These are phyloP conservation scores for Camellia sinensis DNA, from an alignment of 148 eudicot genomes.

Conservation along the genomic window DNA sequence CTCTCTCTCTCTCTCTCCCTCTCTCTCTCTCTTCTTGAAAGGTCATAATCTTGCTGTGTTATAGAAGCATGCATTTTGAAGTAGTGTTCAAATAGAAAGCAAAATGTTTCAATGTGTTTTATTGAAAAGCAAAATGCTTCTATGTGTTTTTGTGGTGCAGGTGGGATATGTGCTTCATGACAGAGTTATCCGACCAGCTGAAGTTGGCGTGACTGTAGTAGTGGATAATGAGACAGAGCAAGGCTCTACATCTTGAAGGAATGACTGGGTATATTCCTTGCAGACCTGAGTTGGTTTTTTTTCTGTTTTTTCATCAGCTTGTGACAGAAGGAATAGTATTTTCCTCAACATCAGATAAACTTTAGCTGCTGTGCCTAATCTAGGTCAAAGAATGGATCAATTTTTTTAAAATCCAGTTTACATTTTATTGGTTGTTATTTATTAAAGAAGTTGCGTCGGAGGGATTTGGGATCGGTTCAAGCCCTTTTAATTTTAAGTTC, in stretches of 20 bases:
- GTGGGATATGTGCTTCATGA: slow-evolving; percentile 77
- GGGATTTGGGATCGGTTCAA: not conserved
- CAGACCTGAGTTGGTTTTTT: not conserved
- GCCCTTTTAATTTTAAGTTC: not conserved
- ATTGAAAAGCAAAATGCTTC: not conserved
- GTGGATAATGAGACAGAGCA: slow-evolving; percentile 31
- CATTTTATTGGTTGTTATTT: not conserved
- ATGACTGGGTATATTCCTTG: not conserved
- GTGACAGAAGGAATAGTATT: slow-evolving; percentile 4
- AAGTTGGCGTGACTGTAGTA: slow-evolving; percentile 84
- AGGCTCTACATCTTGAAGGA: slow-evolving; percentile 28
- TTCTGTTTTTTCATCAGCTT: not conserved
- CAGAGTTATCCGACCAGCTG: slow-evolving; percentile 89
- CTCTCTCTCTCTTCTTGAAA: no score
- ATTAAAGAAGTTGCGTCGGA: not conserved
- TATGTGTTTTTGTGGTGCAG: slow-evolving; percentile 35
- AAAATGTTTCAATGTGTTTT: not conserved
- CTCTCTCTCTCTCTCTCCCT: not conserved
- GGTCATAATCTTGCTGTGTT: no score
- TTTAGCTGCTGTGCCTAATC: slow-evolving; percentile 23
- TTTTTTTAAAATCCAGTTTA: not conserved
- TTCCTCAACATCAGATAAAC: not conserved
- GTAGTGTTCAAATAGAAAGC: not conserved
- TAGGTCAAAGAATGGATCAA: slow-evolving; percentile 16
- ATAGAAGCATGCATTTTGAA: not conserved